Evolutionary conservation across 768 basidiomycete species (phyloP), one percentile per base, ranked within the genome.

Genomic region (Rhodocollybia butyracea): DNA sequence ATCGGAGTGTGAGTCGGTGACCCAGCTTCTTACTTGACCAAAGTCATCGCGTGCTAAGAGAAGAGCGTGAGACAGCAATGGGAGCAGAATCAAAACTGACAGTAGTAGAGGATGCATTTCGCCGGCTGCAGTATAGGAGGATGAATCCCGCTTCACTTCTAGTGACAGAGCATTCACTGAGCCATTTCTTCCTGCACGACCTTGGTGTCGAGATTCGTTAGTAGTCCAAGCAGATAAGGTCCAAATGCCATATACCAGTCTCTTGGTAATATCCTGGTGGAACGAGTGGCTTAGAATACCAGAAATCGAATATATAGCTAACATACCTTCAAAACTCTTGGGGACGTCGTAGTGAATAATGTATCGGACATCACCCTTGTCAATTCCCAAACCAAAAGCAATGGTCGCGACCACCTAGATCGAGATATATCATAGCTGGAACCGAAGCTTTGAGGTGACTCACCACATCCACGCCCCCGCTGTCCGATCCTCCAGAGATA

Each of bases 361-460:
- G 61, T 90, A 92, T 34, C 89, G 78, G 51, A 90, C 88, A 58
- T 91, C 85, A 19, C 80, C 73, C 70, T 92, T 93, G 65, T 94
- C 90, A 42, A 94, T 92, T 1, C 91, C 91, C 72, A 92, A 84
- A 2, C 91, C 91, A 61, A 93, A 94, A 4, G 91, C 91, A 47
- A 93, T 81, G 0, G 89, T 90, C 10, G 88, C 88, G 24, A 88
- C 84, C 40, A 89, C 85, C 86, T 88, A 22, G 4, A 26, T 15
- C 36, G 7, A 51, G n/a, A 22, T 40, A 10, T 19, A 47, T 32
- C 12, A 43, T 40, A 41, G 10, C 21, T 12, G 12, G 15, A 4
- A 21, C 5, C 11, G 21, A 15, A 30, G 19, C 17, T 26, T 41
- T 39, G 31, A 41, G 43, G 3, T 4, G 13, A 67, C 85, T 57